Evolutionary conservation across 2,329 filamentous ascomycete species (phyloP).

Genomic region (Paecilomyces niveus): DNA sequence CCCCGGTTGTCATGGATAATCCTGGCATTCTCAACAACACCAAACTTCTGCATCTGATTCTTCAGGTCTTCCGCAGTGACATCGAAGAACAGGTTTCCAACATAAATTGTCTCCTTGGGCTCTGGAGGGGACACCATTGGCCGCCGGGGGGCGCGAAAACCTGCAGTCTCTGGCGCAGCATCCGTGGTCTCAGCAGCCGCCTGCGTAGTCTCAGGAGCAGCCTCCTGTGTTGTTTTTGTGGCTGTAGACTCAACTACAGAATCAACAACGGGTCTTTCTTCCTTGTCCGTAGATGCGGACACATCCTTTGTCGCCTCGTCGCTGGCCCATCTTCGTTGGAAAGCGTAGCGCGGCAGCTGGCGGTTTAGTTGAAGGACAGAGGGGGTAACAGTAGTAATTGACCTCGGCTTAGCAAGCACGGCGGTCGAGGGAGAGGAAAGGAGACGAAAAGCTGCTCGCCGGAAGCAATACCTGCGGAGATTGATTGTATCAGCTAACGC

Average conservation of each 20-base stretch:
- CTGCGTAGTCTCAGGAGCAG: slow-evolving; percentile 5
- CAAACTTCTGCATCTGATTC: slow-evolving; percentile 53
- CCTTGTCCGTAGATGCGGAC: slow-evolving; percentile 9
- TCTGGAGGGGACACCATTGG: slow-evolving; percentile 5
- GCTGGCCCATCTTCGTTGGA: slow-evolving; percentile 44
- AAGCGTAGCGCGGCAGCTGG: slow-evolving; percentile 30
- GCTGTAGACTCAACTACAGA: slow-evolving; percentile 9
- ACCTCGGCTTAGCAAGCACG: slow-evolving; percentile 35
- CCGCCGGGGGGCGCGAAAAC: slow-evolving; percentile 4
- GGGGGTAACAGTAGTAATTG: slow-evolving; percentile 31
- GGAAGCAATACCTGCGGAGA: slow-evolving; percentile 48
- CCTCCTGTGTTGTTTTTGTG: slow-evolving; percentile 12
- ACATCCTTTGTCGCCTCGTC: slow-evolving; percentile 26
- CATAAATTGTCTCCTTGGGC: slow-evolving; percentile 49
- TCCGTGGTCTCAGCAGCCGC: neutral
- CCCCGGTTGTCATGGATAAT: slow-evolving; percentile 57
- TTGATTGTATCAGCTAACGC: neutral
- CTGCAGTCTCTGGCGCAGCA: slow-evolving; percentile 5
- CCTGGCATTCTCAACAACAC: slow-evolving; percentile 45
- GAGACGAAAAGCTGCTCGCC: slow-evolving; percentile 51
- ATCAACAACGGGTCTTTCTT: slow-evolving; percentile 13
- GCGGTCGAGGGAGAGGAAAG: slow-evolving; percentile 41
- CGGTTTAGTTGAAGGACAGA: slow-evolving; percentile 28
- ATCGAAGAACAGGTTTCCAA: slow-evolving; percentile 66
- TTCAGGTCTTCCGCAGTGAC: slow-evolving; percentile 55